A percentile compares a stretch with the other conserved stretches of the same genome.
Evolutionary conservation across 108 stramenopile species (phyloP).

Genomic region (Hondaea fermentalgiana): DNA sequence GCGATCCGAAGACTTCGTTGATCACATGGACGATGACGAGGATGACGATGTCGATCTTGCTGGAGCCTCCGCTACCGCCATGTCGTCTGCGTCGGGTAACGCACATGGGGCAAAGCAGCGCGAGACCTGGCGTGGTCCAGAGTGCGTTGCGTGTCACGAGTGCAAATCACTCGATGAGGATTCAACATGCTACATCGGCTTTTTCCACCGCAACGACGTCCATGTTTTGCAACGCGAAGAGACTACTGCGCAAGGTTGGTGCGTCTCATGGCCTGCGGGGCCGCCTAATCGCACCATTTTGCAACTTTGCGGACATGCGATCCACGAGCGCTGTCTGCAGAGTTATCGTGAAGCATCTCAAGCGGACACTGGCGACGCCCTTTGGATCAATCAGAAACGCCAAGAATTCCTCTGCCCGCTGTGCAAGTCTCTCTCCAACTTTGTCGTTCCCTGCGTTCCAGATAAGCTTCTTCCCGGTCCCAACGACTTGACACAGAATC

Average conservation of each 20-base stretch:
- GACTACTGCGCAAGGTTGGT: background rate
- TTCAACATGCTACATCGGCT: background rate
- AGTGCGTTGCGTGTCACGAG: conserved; percentile 7
- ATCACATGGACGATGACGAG: background rate
- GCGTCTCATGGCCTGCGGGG: conserved; percentile 21
- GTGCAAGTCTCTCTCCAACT: conserved; percentile 88
- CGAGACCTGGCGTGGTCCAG: background rate
- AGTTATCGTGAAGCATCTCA: conserved; percentile 68
- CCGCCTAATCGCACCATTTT: conserved; percentile 26
- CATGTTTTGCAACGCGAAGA: background rate
- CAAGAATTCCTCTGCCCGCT: conserved; percentile 91
- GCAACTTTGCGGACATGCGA: conserved; percentile 83
- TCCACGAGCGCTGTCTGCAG: conserved; percentile 85
- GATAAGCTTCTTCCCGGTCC: background rate
- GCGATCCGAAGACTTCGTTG: background rate
- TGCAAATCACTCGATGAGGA: background rate
- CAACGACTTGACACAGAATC: background rate
- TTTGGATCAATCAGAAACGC: conserved; percentile 71
- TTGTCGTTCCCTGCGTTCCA: conserved; percentile 72
- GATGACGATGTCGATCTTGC: background rate
- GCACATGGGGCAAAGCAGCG: background rate
- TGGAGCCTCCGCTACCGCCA: background rate
- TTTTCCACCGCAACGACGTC: background rate
- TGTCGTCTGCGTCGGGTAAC: background rate
- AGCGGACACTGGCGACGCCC: conserved; percentile 56